These are phyloP conservation scores for Theileria parva DNA, from an alignment of 169 alveolate genomes.

Conservation along the genomic window DNA sequence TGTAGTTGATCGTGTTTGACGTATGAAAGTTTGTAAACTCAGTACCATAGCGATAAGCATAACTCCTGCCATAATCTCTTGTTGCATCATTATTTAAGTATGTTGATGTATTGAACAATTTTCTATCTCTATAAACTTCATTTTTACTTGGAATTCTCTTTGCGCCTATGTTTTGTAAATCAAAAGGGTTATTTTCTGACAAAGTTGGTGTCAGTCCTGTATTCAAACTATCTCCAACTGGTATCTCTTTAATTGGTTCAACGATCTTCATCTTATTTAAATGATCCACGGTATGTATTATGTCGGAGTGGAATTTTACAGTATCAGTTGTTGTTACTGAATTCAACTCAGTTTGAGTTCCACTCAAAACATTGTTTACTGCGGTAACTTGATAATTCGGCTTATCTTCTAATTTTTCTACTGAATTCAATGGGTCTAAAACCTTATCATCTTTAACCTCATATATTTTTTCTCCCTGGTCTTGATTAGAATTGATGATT, in stretches of 20 bases:
- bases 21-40: neutral
- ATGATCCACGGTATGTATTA: neutral
- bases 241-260: neutral
- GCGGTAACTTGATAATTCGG: neutral
- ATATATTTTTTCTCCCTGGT: neutral
- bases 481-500: neutral
- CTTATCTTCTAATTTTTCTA: neutral
- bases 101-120: neutral
- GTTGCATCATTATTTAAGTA: neutral
- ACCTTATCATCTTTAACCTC: neutral
- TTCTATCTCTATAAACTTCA: neutral
- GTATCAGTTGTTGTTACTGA: constrained; percentile 4
- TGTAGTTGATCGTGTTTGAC: neutral
- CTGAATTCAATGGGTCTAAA: neutral
- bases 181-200: neutral
- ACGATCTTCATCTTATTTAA: neutral
- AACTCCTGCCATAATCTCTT: neutral
- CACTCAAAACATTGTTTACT: neutral
- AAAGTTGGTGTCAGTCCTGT: neutral
- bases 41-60: neutral
- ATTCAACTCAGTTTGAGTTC: neutral
- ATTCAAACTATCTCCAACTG: neutral
- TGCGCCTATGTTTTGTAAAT: neutral
- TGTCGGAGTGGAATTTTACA: neutral
- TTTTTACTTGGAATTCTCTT: neutral